Evolutionary conservation across 2,329 filamentous ascomycete genomes (phyloP), one percentile per base, ranked within the genome.

Genomic region (Aspergillus fumigatiaffinis): DNA sequence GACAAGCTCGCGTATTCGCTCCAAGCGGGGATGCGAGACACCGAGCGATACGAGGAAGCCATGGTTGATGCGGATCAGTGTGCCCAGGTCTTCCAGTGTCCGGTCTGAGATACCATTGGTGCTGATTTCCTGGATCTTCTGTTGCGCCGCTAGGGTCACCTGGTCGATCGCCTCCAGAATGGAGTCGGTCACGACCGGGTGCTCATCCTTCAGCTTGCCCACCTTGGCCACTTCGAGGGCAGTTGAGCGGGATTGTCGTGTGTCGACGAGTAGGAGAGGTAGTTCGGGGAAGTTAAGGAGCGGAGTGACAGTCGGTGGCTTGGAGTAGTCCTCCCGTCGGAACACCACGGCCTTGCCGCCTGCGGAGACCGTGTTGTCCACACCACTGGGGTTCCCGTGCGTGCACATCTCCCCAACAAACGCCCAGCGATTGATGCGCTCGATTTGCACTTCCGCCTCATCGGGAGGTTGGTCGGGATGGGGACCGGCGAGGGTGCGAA

Each of bases 351-450:
- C 94, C 76, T 96, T 97, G 56, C 94, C 94, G 68, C 95, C 90
- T 12, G 92, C 90, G 12, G 93, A 84, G 28, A 99, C 93, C 2
- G 94, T 99, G 74, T 99, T 99, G 76, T 99, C 94, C 47, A 99
- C 91, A 0, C 94, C 94, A 0, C 91, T 96, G 0, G 94, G 94
- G 69, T 96, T 97, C 41, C 93, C 94, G 71, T 99, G 94, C 61
- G 97, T 97, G 76, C 92, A 94, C 86, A 97, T 89, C 74, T 99
- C 94, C 25, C 89, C 89, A 0, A 99, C 94, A 74, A 97, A 97
- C 0, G 94, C 92, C 94, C 95, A 99, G 60, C 90, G 85, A 75
- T 99, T 99, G 77, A 99, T 97, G 62, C 93, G 87, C 77, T 97
- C 92, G 29, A 97, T 84, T 72, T 99, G 93, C 47, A 92, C 76